Evolutionary conservation across 176 grass and related monocot genomes (phyloP), one percentile per base, ranked within the genome.

Genomic region (Tillandsia leiboldiana): DNA sequence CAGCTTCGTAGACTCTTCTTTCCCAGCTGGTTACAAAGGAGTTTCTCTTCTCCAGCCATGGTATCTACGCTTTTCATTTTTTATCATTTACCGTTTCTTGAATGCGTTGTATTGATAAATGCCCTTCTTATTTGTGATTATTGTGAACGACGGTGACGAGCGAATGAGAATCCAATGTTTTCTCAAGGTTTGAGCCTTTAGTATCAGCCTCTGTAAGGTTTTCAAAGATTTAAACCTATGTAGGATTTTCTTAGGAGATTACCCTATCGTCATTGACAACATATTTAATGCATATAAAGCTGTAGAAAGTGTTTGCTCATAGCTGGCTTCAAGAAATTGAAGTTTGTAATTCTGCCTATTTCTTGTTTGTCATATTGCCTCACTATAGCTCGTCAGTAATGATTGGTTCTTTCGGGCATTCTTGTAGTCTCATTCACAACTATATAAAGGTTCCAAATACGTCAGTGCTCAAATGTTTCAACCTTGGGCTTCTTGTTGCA

Each of bases 1-100:
- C 89, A 90, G 79, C 74, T 97, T 26, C 86, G 84, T 51, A 86
- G 78, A 64, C 68, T 92, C 71, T 74, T 97, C 75, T 58, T 77
- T 47, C 67, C 80, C 48, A 81, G 75, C 50, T 90, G 33, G 73
- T 58, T 73, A 23, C 73, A 68, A 69, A 73, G 78, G 74, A 73
- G 73, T 51, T 10, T 79, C 72, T 42, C 71, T 65, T 51, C 26
- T 72, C 68, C 80, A 22, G 15, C 73, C 51, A 86, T 87, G 89
- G 93, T 97, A 73, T 70, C 48, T 48, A 70, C 12, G 65, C 48
- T 23, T 51, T 11, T 24, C 28, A 2, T 9, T 17, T 70, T 51
- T 17, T 70, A 9, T 57, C 12, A 62, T 51, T 74, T 9, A 11
- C 47, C 0, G 65, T 52, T 66, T 8, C 33, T 71, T 58, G 33